Evolutionary conservation across 331 rosid species (phyloP).

Genomic region (Malus hybrid): DNA sequence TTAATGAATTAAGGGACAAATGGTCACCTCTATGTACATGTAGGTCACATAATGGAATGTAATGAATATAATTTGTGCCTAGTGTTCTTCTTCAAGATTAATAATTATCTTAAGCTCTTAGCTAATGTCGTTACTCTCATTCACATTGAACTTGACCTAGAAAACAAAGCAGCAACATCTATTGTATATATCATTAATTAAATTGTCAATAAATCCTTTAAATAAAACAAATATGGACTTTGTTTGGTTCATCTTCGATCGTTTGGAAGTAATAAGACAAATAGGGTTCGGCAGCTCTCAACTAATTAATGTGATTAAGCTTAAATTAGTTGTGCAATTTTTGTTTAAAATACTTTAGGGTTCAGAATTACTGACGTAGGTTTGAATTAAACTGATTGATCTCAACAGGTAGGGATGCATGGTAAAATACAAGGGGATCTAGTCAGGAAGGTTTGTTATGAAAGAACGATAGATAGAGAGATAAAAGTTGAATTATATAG

Average conservation of each 20-base stretch:
- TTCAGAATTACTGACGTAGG: neutral
- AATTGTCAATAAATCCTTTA: neutral
- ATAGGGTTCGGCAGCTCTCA: constrained; percentile 22
- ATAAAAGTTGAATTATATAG: neutral
- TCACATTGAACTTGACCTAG: constrained; percentile 22
- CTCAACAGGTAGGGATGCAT: neutral
- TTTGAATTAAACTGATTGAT: constrained; percentile 1
- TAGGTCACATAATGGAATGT: neutral
- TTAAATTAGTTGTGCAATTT: neutral
- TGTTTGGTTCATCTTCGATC: constrained; percentile 26
- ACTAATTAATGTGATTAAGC: neutral
- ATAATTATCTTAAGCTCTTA: constrained; percentile 28
- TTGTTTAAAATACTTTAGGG: neutral
- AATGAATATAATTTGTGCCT: neutral
- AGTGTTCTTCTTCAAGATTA: constrained; percentile 14
- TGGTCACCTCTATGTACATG: neutral
- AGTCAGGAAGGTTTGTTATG: constrained; percentile 5
- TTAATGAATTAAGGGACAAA: too few relatives aligned
- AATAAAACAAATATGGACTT: constrained; percentile 1
- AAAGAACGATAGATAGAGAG: neutral
- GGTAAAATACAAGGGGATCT: constrained; percentile 8
- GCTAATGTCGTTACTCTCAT: constrained; percentile 31
- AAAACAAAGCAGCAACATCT: constrained; percentile 44
- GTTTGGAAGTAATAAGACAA: constrained; percentile 24
- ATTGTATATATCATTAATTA: constrained; percentile 20